phyloP scores from a whole-genome alignment of 495 filamentous ascomycete genomes.

The Pseudoneurospora amorphoporcata region DNA sequence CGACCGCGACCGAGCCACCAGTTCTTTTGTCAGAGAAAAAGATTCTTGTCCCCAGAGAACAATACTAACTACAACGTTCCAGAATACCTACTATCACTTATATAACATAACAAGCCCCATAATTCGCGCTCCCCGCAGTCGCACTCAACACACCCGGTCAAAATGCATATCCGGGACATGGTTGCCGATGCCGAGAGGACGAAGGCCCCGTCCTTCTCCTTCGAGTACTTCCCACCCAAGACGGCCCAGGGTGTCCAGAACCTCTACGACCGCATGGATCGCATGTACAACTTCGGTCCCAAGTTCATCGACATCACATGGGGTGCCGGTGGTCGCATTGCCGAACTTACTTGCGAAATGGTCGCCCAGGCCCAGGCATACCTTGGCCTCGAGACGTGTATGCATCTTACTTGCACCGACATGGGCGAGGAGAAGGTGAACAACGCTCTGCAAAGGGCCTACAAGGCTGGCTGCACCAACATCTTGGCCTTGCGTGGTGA shows the following conservation, averaged over 20 bases:
- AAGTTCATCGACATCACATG: constrained; percentile 98
- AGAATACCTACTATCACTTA: neutral
- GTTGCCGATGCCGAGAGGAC: constrained; percentile 68
- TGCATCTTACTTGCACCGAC: constrained; percentile 98
- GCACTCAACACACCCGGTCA: constrained; percentile 12
- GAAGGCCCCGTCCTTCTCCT: constrained; percentile 80
- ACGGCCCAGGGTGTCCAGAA: constrained; percentile 98
- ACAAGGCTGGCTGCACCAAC: constrained; percentile 94
- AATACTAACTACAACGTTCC: neutral
- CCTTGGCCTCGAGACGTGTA: constrained; percentile 94
- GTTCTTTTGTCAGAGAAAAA: neutral
- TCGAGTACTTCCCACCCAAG: constrained; percentile 99
- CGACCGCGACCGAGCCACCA: neutral
- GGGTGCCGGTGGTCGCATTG: constrained; percentile 88
- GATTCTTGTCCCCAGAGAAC: neutral
- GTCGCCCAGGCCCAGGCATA: constrained; percentile 93
- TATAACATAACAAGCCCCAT: neutral
- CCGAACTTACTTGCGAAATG: constrained; percentile 94
- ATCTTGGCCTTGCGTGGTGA: constrained; percentile 93
- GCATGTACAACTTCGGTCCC: constrained; percentile 90
- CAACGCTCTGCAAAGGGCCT: constrained; percentile 74
- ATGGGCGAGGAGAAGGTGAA: constrained; percentile 91
- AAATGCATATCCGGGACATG: constrained; percentile 85
- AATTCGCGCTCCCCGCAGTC: neutral
- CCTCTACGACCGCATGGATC: constrained; percentile 98